Evolutionary conservation across 768 basidiomycete species (phyloP), one percentile per base, ranked within the genome.

Genomic region (Mycena kentingensis): DNA sequence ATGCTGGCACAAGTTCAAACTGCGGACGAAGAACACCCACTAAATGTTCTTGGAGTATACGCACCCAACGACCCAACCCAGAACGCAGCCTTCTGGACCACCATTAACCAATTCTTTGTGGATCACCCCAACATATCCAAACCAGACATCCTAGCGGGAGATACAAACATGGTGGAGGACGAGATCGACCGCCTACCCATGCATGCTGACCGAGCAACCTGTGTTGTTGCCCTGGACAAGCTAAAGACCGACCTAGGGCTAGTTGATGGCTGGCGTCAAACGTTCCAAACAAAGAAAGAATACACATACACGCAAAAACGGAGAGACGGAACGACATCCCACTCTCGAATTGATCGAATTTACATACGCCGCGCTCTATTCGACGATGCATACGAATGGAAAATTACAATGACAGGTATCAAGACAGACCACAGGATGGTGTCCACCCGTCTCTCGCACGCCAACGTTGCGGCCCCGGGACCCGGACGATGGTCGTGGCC

Each of bases 101-200:
- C 58, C 4, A 49, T 67, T 5, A 15, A 55, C 12, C 21, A 44
- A 1, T 47, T 21, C 24, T 65, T 46, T 13, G 36, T 49, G 32
- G 37, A 3, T 22, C 39, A 35, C 46, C 43, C 36, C n/a, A 19
- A 46, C 2, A 46, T 49, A 6, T 52, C 51, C 10, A 57, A 46
- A 38, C 70, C 67, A 3, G 68, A 77, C 26, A 12, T 75, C 0
- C 51, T 80, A 41, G 27, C 70, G 0, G 76, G 77, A 0, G 75
- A 81, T 52, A 72, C 74, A 38, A 79, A 81, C 54, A 32, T 77
- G 1, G 69, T 71, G 0, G 74, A 79, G 48, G 70, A 73, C 2
- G 13, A 51, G 0, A 42, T 77, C 0, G 77, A 78, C 47, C 5
- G 72, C 0, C 43, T 72, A 0, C 76, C 76, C 1, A 29, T 50